Evolutionary conservation across 495 filamentous ascomycete genomes (phyloP).

Genomic region (Aspergillus hancockii): DNA sequence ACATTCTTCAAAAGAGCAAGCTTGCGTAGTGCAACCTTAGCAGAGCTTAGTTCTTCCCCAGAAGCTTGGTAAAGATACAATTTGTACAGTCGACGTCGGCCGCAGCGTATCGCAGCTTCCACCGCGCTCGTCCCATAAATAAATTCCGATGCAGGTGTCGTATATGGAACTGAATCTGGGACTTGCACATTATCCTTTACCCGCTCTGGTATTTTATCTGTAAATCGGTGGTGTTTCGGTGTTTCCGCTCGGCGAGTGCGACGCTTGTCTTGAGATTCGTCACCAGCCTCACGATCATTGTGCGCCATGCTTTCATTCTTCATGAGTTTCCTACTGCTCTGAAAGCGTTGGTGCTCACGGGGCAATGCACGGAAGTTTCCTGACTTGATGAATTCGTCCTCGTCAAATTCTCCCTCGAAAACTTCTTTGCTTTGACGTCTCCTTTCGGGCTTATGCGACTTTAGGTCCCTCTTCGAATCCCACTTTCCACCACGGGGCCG

Average conservation of each 20-base stretch:
- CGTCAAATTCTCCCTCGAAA: slow-evolving; percentile 25
- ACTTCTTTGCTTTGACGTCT: background rate
- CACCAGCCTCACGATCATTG: slow-evolving; percentile 4
- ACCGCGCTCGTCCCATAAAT: slow-evolving; percentile 83
- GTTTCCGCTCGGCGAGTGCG: slow-evolving; percentile 7
- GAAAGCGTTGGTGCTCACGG: slow-evolving; percentile 27
- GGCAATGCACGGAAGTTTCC: slow-evolving; percentile 35
- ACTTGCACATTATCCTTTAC: slow-evolving; percentile 40
- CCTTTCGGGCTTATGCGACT: background rate
- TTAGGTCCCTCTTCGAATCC: background rate
- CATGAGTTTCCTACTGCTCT: background rate
- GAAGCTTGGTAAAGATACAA: slow-evolving; percentile 68
- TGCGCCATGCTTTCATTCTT: background rate
- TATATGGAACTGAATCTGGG: slow-evolving; percentile 70
- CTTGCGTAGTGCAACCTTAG: slow-evolving; percentile 52
- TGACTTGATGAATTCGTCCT: slow-evolving; percentile 36
- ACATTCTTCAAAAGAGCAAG: slow-evolving; percentile 61
- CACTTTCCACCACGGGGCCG: background rate
- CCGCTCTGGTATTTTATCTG: slow-evolving; percentile 37
- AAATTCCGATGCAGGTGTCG: slow-evolving; percentile 85
- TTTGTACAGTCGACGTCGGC: slow-evolving; percentile 74
- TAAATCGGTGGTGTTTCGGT: slow-evolving; percentile 23
- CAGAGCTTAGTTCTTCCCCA: slow-evolving; percentile 40
- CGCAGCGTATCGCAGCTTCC: slow-evolving; percentile 73
- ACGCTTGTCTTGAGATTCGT: slow-evolving; percentile 5